Evolutionary conservation across 108 stramenopile species (phyloP).

Genomic region (Bacterosira constricta): DNA sequence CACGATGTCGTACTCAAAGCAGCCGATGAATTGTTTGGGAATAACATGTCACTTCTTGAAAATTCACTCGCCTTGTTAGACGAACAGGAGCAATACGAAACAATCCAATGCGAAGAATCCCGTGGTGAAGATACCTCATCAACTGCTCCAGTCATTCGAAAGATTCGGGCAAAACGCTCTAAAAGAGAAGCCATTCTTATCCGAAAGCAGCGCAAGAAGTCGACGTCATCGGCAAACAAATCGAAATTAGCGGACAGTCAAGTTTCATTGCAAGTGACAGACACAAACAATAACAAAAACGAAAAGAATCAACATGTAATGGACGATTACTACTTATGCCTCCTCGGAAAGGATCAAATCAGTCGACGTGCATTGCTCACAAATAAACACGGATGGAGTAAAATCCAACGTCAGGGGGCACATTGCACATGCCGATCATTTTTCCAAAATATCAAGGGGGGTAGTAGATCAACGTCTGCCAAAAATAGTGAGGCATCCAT

Average conservation of each 20-base stretch:
- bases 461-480: neutral
- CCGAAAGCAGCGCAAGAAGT: conserved; percentile 15
- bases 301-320: neutral
- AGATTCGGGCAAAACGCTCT: conserved; percentile 28
- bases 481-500: neutral
- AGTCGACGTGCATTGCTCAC: neutral
- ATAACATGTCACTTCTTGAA: conserved; percentile 11
- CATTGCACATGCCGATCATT: conserved; percentile 48
- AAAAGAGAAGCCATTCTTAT: conserved; percentile 28
- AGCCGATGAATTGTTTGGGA: conserved; percentile 33
- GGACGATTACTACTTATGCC: conserved; percentile 36
- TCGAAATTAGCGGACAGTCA: neutral
- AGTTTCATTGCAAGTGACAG: neutral
- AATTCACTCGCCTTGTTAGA: conserved; percentile 35
- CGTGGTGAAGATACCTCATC: neutral
- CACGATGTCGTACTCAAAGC: conserved; percentile 33
- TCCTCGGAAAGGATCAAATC: conserved; percentile 19
- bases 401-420: conserved; percentile 18
- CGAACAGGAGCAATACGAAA: conserved; percentile 25
- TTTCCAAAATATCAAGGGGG: conserved; percentile 35
- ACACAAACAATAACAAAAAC: neutral
- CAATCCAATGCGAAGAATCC: neutral
- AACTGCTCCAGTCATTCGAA: conserved; percentile 4
- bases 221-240: neutral
- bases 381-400: neutral